A percentile compares a stretch with the other conserved stretches of the same genome.
phyloP scores from a whole-genome alignment of 768 basidiomycete species.

The Cantharellus cinnabarinus region DNA sequence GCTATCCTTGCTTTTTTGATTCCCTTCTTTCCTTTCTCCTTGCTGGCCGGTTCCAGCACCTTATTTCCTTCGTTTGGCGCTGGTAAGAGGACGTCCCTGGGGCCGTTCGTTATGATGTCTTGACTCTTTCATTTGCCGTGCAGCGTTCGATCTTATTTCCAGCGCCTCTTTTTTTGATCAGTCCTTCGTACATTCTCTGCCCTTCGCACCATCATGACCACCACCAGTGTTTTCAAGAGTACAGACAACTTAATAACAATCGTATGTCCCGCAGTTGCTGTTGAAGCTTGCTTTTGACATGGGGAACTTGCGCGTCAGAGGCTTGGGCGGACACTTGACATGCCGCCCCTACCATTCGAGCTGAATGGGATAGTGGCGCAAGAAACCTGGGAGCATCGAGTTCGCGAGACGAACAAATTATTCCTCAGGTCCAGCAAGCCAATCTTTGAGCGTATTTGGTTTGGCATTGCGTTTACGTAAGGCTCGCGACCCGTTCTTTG shows the following conservation, averaged over 20 bases:
- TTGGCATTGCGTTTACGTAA: neutral
- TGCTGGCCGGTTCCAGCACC: neutral
- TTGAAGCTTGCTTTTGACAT: no score
- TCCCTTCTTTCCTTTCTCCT: neutral
- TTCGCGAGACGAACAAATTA: neutral
- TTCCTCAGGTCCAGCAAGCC: neutral
- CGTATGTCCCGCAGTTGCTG: neutral
- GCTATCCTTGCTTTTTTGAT: neutral
- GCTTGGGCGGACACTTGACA: neutral
- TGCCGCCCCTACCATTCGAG: neutral
- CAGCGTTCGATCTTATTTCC: neutral
- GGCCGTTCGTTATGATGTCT: neutral
- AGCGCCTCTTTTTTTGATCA: neutral
- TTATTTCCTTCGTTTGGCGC: neutral
- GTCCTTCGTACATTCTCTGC: neutral
- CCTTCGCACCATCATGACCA: neutral
- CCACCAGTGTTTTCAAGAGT: neutral
- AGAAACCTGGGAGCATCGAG: neutral
- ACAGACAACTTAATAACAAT: neutral
- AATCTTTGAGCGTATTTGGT: neutral
- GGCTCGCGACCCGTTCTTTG: neutral
- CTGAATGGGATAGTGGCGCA: neutral
- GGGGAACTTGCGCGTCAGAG: neutral
- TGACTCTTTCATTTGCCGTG: neutral
- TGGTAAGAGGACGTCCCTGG: neutral